Evolutionary conservation across 2,329 filamentous ascomycete genomes (phyloP), one percentile per base, ranked within the genome.

Genomic region (Bipolaris gigantea): DNA sequence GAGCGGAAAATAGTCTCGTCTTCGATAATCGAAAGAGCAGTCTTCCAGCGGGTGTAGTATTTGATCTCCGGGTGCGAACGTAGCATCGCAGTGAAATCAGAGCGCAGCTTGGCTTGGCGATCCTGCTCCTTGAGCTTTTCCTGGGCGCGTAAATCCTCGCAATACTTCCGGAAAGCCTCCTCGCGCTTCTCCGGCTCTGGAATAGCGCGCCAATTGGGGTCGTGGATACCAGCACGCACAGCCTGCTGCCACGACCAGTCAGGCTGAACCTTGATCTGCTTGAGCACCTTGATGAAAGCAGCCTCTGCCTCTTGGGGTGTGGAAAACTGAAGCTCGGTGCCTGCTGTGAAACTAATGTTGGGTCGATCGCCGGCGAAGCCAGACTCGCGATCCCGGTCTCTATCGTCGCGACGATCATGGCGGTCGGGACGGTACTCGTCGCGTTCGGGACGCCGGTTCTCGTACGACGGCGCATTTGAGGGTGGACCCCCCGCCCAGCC

Each of bases 21-120:
- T 75, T 97, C 91, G 59, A 99, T 91, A 61, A 97, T 95, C 9
- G 92, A 91, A 45, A 90, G 87, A 48, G 93, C 94, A 15, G 91
- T 97, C 82, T 92, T 96, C 94, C 94, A 99, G 57, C 92, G 89
- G 38, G 93, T 97, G 75, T 95, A 97, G 74, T 97, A 86, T 75
- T 92, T 94, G 76, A 99, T 97, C 75, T 99, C 94, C 57, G 92
- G 92, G 74, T 99, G 93, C 62, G 92, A 92, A 76, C 89, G 91
- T 63, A 99, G 83, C 94, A 99, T 99, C 50, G 88, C 92, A 64
- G 89, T 89, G 76, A 99, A 99, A 80, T 97, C 94, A 75, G 89
- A 83, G 68, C 92, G 90, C 70, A 97, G 83, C 79, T 97, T 97
- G 66, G 90, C 83, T 74, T 96, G 83, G 72, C 94, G 88, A 77